Evolutionary conservation across 495 filamentous ascomycete genomes (phyloP).

Genomic region (Mytilinidion resinicola): DNA sequence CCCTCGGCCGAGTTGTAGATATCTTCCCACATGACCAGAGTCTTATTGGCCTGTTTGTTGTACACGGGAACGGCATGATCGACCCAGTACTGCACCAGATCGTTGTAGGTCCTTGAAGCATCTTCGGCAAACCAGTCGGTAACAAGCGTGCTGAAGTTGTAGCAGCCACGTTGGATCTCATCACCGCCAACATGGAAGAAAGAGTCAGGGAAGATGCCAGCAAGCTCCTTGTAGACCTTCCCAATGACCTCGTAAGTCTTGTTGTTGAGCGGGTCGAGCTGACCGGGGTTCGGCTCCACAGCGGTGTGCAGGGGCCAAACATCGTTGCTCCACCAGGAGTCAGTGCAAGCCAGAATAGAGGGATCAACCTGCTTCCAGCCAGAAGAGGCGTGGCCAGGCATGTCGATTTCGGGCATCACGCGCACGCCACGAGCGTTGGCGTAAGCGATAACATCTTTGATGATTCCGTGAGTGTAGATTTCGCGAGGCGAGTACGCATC

Average conservation of each 20-base stretch:
- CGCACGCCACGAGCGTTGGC: constrained; percentile 48
- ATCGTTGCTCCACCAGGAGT: constrained; percentile 56
- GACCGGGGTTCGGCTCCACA: constrained; percentile 51
- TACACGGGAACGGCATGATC: constrained; percentile 51
- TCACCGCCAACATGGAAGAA: constrained; percentile 53
- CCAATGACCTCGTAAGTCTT: constrained; percentile 49
- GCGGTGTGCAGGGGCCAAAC: constrained; percentile 47
- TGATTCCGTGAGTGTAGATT: constrained; percentile 39
- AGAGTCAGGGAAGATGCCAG: constrained; percentile 46
- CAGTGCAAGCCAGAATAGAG: constrained; percentile 44
- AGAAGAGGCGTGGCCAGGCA: constrained; percentile 50
- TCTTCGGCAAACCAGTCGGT: constrained; percentile 46
- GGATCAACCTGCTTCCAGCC: constrained; percentile 53
- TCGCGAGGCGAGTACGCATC: constrained; percentile 50
- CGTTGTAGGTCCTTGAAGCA: constrained; percentile 45
- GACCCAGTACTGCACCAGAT: constrained; percentile 50
- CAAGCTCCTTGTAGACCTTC: constrained; percentile 50
- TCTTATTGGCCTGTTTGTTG: constrained; percentile 38
- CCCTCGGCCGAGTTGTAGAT: constrained; percentile 37
- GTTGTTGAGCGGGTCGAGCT: constrained; percentile 51
- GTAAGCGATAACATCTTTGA: constrained; percentile 45
- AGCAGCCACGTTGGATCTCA: constrained; percentile 49
- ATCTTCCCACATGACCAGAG: constrained; percentile 54
- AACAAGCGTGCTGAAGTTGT: constrained; percentile 47
- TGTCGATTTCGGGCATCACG: constrained; percentile 51